phyloP scores from a whole-genome alignment of 768 basidiomycete species.

The Pleurotus eryngii region DNA sequence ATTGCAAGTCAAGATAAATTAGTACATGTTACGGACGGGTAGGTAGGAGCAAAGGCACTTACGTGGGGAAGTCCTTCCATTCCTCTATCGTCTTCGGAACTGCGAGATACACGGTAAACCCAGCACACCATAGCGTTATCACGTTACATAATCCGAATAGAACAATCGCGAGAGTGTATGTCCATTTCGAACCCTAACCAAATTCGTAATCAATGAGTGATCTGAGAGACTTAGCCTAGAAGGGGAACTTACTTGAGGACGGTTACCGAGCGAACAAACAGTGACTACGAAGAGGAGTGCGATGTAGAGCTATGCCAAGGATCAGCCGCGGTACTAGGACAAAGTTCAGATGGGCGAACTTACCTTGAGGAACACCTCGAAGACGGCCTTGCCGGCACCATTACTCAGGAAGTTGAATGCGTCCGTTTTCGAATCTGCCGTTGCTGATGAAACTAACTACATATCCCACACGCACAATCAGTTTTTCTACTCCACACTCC shows the following conservation, averaged over 20 bases:
- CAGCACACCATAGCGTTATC: constrained; percentile 87
- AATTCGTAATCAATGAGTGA: background rate
- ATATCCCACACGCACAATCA: background rate
- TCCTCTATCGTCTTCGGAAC: constrained; percentile 72
- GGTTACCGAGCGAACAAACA: constrained; percentile 89
- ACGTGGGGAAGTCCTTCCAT: constrained; percentile 75
- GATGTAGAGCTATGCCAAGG: constrained; percentile 57
- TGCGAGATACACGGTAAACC: constrained; percentile 83
- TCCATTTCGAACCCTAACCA: constrained; percentile 76
- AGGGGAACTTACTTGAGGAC: constrained; percentile 52
- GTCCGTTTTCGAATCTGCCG: constrained; percentile 45
- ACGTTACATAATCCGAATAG: constrained; percentile 76
- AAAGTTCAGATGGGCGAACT: background rate
- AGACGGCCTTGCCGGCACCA: constrained; percentile 68
- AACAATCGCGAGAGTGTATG: constrained; percentile 71
- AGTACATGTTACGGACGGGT: constrained; percentile 11
- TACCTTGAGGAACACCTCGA: constrained; percentile 68
- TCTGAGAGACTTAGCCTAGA: background rate
- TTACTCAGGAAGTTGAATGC: constrained; percentile 81
- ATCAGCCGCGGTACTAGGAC: background rate
- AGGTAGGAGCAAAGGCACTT: constrained; percentile 21
- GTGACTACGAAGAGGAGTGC: constrained; percentile 77
- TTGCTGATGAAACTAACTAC: constrained; percentile 81
- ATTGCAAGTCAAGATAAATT: constrained; percentile 7
- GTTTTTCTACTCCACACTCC: constrained; percentile 1